Percentiles rank a stretch among this genome's conserved stretches.
phyloP scores from a whole-genome alignment of 2,329 filamentous ascomycete genomes.

The Ophiostoma sp. region DNA sequence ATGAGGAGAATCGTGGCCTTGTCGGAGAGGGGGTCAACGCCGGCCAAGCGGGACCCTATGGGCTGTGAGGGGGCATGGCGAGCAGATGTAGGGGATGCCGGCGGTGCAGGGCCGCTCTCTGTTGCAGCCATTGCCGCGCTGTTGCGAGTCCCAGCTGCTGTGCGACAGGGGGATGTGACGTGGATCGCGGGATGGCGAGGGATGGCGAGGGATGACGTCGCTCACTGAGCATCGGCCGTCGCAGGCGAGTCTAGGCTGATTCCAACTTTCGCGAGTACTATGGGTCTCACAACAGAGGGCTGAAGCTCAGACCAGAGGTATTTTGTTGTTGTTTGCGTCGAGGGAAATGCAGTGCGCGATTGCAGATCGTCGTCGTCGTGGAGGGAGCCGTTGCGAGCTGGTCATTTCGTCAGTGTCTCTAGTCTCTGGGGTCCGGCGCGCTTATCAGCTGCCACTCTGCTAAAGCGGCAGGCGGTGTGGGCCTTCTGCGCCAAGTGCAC shows the following conservation, averaged over 20 bases:
- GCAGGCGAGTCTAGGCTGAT: neutral
- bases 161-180: neutral
- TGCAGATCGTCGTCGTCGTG: conserved; percentile 2
- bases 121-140: neutral
- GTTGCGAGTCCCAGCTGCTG: neutral
- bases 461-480: conserved; percentile 23
- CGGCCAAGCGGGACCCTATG: conserved; percentile 28
- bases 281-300: neutral
- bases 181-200: neutral
- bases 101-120: conserved; percentile 2
- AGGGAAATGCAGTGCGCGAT: neutral
- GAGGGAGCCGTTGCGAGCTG: neutral
- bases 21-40: conserved; percentile 59
- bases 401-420: neutral
- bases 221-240: neutral
- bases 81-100: neutral
- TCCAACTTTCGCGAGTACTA: too few relatives aligned
- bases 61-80: conserved; percentile 19
- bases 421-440: neutral
- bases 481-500: neutral
- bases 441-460: conserved; percentile 11
- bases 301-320: neutral
- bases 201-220: neutral
- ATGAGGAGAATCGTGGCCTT: conserved; percentile 75
- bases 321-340: too few relatives aligned